phyloP scores from a whole-genome alignment of 306 rosid species.

The Coriaria nepalensis region DNA sequence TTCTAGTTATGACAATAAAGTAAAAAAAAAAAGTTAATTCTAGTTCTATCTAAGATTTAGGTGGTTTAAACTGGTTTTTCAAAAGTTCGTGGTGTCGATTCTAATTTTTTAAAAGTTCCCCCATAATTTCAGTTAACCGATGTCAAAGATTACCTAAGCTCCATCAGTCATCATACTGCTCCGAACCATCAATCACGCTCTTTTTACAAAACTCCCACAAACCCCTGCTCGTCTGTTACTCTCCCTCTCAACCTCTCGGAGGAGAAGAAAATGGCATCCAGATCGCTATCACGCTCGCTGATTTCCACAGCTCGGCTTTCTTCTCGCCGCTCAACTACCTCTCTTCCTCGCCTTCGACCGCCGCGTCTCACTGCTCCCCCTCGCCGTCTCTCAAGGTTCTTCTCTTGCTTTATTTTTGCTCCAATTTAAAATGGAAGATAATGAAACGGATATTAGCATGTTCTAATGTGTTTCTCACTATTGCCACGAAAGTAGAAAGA shows the following conservation, averaged over 20 bases:
- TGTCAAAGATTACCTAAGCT: too few relatives aligned
- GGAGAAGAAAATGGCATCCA: slow-evolving; percentile 51
- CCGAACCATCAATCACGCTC: not conserved
- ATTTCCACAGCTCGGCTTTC: slow-evolving; percentile 54
- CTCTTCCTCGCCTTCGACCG: slow-evolving; percentile 49
- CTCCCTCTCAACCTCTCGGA: not conserved
- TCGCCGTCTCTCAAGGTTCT: slow-evolving; percentile 65
- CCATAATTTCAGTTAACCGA: too few relatives aligned
- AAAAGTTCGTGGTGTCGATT: too few relatives aligned
- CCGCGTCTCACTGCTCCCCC: slow-evolving; percentile 60
- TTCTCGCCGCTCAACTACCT: slow-evolving; percentile 40
- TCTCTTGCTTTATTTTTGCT: not conserved
- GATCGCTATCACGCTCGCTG: slow-evolving; percentile 60
- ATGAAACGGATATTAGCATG: too few relatives aligned
- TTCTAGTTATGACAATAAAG: too few relatives aligned
- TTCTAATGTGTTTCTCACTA: too few relatives aligned
- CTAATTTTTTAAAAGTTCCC: too few relatives aligned
- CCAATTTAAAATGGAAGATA: not conserved
- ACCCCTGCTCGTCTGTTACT: slow-evolving; percentile 22
- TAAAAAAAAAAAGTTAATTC: too few relatives aligned
- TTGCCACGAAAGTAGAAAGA: too few relatives aligned
- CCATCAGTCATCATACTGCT: too few relatives aligned
- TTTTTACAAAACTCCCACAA: slow-evolving; percentile 42
- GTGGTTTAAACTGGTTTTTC: too few relatives aligned
- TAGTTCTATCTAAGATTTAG: too few relatives aligned